Evolutionary conservation across 1,284 basidiomycete genomes (phyloP).

Genomic region (Boletus coffeatus): DNA sequence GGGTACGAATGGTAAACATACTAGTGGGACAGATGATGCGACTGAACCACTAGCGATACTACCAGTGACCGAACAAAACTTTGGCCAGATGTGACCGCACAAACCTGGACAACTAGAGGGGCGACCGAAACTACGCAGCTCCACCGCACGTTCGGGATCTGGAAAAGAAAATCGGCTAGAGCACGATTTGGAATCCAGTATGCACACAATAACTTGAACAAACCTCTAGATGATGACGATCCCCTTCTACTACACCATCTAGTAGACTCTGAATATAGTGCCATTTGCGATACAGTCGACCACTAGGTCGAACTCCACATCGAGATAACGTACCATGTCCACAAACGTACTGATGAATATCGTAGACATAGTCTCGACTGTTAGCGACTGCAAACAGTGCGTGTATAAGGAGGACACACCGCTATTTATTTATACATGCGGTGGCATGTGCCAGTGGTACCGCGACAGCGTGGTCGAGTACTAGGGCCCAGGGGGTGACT

Average conservation of each 20-base stretch:
- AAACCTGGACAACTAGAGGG: too few relatives aligned
- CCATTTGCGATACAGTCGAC: too few relatives aligned
- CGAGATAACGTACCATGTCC: constrained; percentile 1
- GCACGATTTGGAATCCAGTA: neutral
- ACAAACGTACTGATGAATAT: constrained; percentile 10
- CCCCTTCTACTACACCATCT: constrained; percentile 4
- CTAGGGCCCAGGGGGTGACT: constrained; percentile 1
- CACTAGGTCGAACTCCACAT: too few relatives aligned
- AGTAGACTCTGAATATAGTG: neutral
- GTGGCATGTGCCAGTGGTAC: constrained; percentile 3
- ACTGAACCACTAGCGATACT: too few relatives aligned
- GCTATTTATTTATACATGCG: constrained; percentile 14
- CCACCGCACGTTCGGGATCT: too few relatives aligned
- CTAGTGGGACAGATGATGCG: too few relatives aligned
- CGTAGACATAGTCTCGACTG: neutral
- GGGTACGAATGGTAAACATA: too few relatives aligned
- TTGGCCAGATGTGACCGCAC: too few relatives aligned
- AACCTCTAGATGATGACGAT: constrained; percentile 13
- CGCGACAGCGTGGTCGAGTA: constrained; percentile 15
- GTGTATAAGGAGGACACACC: constrained; percentile 2
- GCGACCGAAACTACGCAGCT: too few relatives aligned
- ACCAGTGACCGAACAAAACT: too few relatives aligned
- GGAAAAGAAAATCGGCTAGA: too few relatives aligned
- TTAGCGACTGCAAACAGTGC: constrained; percentile 14
- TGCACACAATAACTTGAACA: neutral